A percentile compares a stretch with the other conserved stretches of the same genome.
phyloP scores from a whole-genome alignment of 1,139 yeast genomes.

The Lodderomyces theae region DNA sequence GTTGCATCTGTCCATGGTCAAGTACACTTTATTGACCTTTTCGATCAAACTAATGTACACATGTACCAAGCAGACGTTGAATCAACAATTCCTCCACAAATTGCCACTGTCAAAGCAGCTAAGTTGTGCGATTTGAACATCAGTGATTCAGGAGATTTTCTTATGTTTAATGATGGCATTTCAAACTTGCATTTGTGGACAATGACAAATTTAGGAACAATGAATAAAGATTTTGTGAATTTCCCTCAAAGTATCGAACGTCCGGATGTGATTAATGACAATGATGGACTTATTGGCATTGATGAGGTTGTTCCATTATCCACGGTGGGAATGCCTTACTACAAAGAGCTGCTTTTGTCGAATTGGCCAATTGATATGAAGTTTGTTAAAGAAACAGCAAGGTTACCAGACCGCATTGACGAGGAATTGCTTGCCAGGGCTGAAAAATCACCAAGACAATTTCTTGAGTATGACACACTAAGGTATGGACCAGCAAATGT shows the following conservation, averaged over 20 bases:
- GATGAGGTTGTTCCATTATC: slow-evolving; percentile 61
- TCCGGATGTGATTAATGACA: slow-evolving; percentile 34
- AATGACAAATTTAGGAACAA: slow-evolving; percentile 29
- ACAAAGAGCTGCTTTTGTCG: slow-evolving; percentile 72
- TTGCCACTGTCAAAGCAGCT: slow-evolving; percentile 6
- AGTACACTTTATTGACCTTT: slow-evolving; percentile 78
- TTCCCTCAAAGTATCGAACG: slow-evolving; percentile 51
- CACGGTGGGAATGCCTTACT: slow-evolving; percentile 82
- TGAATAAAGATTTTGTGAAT: slow-evolving; percentile 39
- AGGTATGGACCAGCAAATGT: slow-evolving; percentile 55
- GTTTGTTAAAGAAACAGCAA: slow-evolving; percentile 53
- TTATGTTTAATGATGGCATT: slow-evolving; percentile 65
- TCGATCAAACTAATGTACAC: slow-evolving; percentile 66
- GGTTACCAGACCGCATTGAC: slow-evolving; percentile 47
- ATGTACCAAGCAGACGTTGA: slow-evolving; percentile 62
- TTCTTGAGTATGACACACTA: slow-evolving; percentile 50
- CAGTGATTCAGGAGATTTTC: slow-evolving; percentile 77
- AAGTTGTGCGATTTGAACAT: slow-evolving; percentile 56
- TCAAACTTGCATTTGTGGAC: slow-evolving; percentile 79
- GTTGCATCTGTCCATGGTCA: slow-evolving; percentile 79
- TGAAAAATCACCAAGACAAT: slow-evolving; percentile 11
- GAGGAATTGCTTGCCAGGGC: slow-evolving; percentile 31
- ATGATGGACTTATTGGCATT: slow-evolving; percentile 26
- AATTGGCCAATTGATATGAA: slow-evolving; percentile 69
- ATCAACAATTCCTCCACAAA: slow-evolving; percentile 19